Percentiles rank a stretch among this genome's conserved stretches.
phyloP scores from a whole-genome alignment of 306 rosid species.

The Cucurbita maxima region DNA sequence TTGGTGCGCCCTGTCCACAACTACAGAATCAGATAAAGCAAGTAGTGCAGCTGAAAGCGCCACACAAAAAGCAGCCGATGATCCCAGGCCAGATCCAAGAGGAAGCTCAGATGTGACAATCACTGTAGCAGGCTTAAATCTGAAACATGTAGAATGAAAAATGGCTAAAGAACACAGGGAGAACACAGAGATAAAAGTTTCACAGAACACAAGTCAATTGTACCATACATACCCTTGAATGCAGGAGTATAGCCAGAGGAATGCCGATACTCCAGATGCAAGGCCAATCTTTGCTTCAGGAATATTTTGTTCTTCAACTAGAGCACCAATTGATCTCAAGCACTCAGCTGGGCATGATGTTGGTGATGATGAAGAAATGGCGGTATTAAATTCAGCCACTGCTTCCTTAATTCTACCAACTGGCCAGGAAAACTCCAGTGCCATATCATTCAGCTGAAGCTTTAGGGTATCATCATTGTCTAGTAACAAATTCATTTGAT shows the following conservation, averaged over 20 bases:
- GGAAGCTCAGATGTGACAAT: constrained; percentile 73
- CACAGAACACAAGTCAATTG: neutral
- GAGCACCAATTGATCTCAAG: constrained; percentile 41
- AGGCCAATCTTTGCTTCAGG: constrained; percentile 54
- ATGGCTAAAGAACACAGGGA: neutral
- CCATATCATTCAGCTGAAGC: constrained; percentile 45
- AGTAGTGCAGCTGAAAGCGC: constrained; percentile 65
- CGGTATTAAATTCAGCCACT: constrained; percentile 24
- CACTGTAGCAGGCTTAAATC: constrained; percentile 86
- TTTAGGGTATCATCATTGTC: constrained; percentile 42
- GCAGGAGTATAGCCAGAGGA: constrained; percentile 74
- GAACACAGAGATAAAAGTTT: neutral
- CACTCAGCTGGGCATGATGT: constrained; percentile 45
- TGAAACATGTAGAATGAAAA: constrained; percentile 13
- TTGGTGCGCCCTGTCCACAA: constrained; percentile 35
- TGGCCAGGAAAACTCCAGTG: constrained; percentile 75
- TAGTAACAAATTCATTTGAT: constrained; percentile 9
- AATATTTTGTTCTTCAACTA: constrained; percentile 44
- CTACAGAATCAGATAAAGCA: constrained; percentile 42
- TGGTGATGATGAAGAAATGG: constrained; percentile 20
- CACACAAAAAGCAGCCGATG: constrained; percentile 72
- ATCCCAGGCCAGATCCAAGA: constrained; percentile 78
- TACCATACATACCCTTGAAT: constrained; percentile 45
- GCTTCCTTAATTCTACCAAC: constrained; percentile 35
- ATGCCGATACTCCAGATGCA: constrained; percentile 66